Conservation (phyloP, 768 basidiomycete species). For the Mycena leptocephala region DNA sequence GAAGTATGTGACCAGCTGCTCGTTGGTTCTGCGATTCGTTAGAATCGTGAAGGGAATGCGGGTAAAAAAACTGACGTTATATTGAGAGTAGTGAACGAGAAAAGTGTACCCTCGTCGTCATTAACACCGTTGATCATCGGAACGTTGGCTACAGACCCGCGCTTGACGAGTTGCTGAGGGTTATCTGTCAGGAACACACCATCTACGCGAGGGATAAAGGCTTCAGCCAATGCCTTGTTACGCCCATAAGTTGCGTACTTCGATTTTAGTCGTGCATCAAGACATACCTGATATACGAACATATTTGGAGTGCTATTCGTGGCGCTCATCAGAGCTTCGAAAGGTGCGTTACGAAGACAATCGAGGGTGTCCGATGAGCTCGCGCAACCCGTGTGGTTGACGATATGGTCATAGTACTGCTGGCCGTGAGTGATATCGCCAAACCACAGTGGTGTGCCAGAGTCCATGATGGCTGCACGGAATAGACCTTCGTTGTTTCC, state of each 20-base stretch:
- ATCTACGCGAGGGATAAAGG: slow-evolving; percentile 40
- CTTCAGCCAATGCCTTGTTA: slow-evolving; percentile 9
- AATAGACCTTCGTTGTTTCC: slow-evolving; percentile 57
- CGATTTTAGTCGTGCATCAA: neutral
- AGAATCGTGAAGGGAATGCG: neutral
- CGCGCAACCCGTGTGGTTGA: slow-evolving; percentile 54
- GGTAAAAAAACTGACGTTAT: slow-evolving; percentile 35
- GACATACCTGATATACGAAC: slow-evolving; percentile 43
- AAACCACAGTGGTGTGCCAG: slow-evolving; percentile 54
- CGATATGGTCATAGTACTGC: slow-evolving; percentile 59
- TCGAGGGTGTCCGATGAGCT: slow-evolving; percentile 52
- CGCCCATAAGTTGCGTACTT: neutral
- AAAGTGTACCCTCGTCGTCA: slow-evolving; percentile 58
- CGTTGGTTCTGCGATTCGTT: slow-evolving; percentile 11
- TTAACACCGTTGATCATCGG: slow-evolving; percentile 52
- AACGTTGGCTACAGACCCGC: slow-evolving; percentile 49
- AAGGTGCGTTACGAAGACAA: slow-evolving; percentile 60
- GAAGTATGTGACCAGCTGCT: neutral
- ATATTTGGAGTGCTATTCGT: slow-evolving; percentile 47
- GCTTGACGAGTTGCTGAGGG: slow-evolving; percentile 40
- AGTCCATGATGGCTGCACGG: slow-evolving; percentile 64
- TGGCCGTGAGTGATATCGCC: slow-evolving; percentile 52
- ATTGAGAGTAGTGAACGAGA: slow-evolving; percentile 41
- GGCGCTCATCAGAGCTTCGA: slow-evolving; percentile 45
- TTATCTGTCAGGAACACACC: slow-evolving; percentile 43